Conservation (phyloP, 2,329 filamentous ascomycete genomes). For the Trichoderma sp. region DNA sequence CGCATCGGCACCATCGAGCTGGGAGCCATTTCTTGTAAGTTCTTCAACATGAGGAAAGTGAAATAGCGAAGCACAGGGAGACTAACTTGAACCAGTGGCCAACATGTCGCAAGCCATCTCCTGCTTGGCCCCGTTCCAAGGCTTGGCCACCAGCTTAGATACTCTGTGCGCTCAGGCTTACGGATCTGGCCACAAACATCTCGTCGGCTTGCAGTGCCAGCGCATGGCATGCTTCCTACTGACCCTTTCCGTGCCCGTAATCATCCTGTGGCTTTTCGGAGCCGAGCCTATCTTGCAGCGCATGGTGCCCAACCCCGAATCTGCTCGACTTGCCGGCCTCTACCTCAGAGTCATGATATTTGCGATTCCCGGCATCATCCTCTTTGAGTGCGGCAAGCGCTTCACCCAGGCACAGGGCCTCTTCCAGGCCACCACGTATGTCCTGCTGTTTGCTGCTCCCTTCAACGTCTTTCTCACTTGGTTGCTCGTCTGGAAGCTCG, state of each 20-base stretch:
- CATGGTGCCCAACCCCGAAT: conserved; percentile 54
- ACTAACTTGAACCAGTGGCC: conserved; percentile 36
- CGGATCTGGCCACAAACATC: conserved; percentile 83
- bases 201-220: conserved; percentile 82
- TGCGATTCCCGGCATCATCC: conserved; percentile 74
- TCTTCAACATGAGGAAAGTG: too few relatives aligned
- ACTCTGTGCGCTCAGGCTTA: conserved; percentile 94
- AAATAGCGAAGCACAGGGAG: too few relatives aligned
- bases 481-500: conserved; percentile 72
- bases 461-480: conserved; percentile 77
- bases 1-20: conserved; percentile 67
- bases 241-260: conserved; percentile 70
- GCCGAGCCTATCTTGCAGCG: conserved; percentile 64
- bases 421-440: conserved; percentile 76
- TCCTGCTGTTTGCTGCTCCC: conserved; percentile 74
- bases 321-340: conserved; percentile 66
- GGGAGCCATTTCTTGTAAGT: conserved; percentile 47
- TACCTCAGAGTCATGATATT: conserved; percentile 73
- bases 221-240: conserved; percentile 79
- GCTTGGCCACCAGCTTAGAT: conserved; percentile 87
- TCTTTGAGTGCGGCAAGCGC: conserved; percentile 77
- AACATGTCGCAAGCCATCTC: conserved; percentile 82
- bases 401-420: conserved; percentile 82
- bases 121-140: conserved; percentile 75
- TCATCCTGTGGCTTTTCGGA: conserved; percentile 65